A percentile compares a stretch with the other conserved stretches of the same genome.
Conservation (phyloP, 2,329 filamentous ascomycete genomes). For the Cryphonectria naterciae region DNA sequence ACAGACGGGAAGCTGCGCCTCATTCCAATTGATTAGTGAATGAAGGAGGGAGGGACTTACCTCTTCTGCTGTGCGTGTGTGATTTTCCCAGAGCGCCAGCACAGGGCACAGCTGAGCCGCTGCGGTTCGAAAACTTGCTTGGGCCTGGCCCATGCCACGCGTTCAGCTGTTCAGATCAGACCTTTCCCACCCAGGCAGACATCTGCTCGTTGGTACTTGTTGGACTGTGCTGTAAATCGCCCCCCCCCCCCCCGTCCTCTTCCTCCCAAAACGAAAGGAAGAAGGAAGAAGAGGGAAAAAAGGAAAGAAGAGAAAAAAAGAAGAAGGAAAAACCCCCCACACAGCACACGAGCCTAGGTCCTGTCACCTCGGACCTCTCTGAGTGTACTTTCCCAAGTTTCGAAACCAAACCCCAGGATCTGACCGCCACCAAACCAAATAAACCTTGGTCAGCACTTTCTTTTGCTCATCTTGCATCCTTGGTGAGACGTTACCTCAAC, state of each 20-base stretch:
- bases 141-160: neutral
- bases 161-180: neutral
- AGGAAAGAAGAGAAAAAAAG: neutral
- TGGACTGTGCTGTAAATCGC: neutral
- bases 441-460: neutral
- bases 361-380: neutral
- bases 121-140: neutral
- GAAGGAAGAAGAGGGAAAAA: neutral
- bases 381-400: neutral
- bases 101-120: neutral
- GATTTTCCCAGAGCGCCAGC: neutral
- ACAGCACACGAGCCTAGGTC: neutral
- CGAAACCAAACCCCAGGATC: neutral
- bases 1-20: conserved; percentile 4
- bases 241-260: too few species aligned
- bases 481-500: neutral
- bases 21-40: neutral
- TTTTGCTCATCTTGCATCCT: neutral
- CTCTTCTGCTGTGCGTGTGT: neutral
- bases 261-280: too few species aligned
- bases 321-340: neutral
- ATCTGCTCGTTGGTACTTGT: neutral
- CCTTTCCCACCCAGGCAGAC: neutral
- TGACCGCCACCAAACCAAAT: neutral
- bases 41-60: neutral